Evolutionary conservation across 305 asterid species (phyloP), one percentile per base, ranked within the genome.

Genomic region (Fraxinus greggii): DNA sequence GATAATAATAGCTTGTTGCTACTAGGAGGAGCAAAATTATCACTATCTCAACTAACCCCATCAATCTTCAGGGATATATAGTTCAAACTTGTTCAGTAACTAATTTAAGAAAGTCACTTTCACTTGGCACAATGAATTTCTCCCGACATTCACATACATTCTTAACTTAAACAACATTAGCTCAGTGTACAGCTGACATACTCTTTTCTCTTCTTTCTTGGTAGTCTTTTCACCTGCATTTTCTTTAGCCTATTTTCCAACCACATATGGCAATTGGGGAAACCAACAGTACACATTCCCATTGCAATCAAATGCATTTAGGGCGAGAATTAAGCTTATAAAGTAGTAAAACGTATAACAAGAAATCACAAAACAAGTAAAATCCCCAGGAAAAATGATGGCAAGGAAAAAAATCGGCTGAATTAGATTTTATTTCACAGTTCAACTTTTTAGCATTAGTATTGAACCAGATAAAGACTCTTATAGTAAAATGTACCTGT

Each of bases 1-100:
- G 17, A 80, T 51, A 19, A n/a, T 54, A 35, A 72, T 61, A 76
- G 81, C 26, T 15, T 69, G 72, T 45, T 45, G 65, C 29, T 75
- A 72, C 42, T 4, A 6, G 38, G 24, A 56, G 61, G 51, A 45
- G 59, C 45, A 72, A 80, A 56, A 40, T n/a, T 31, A 23, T 65
- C 31, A 19, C 26, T 19, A 56, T 56, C 12, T 19, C 28, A 56
- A 56, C 10, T 56, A 56, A 19, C 10, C 65, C 12, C 28, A 83
- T 33, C 2, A 26, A 17, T 63, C 40, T 79, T 40, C 35, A 7
- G 72, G 75, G 63, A 33, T 72, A 73, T 51, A 51, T 19, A 19
- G 67, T 24, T 74, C 45, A 35, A 70, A 76, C 33, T 33, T 56
- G 72, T 32, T 33, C 24, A 7, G 23, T 70, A 40, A 45, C 67